A percentile compares a stretch with the other conserved stretches of the same genome.
These are phyloP conservation scores for Gentiana dahurica DNA, from an alignment of 257 asterid species.

Conservation along the genomic window DNA sequence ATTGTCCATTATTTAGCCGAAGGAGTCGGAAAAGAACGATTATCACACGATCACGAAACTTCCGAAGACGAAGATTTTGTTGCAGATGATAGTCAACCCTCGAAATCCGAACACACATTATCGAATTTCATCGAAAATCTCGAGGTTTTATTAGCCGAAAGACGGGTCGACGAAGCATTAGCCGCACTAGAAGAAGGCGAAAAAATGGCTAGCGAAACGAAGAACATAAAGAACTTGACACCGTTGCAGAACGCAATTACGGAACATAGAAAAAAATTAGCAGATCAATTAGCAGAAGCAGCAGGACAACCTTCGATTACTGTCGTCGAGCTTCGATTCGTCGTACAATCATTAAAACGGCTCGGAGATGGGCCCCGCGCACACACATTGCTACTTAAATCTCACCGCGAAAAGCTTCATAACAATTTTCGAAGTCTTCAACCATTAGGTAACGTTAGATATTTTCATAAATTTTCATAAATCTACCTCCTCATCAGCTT, in stretches of 20 bases:
- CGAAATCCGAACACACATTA: conserved; percentile 53
- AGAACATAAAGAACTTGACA: conserved; percentile 15
- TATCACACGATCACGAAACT: conserved; percentile 30
- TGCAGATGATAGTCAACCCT: conserved; percentile 28
- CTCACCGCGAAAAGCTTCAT: conserved; percentile 58
- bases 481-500: too few relatives aligned
- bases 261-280: conserved; percentile 56
- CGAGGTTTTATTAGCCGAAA: conserved; percentile 73
- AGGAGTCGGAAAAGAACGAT: conserved; percentile 51
- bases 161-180: conserved; percentile 67
- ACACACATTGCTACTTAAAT: conserved; percentile 58
- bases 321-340: conserved; percentile 58
- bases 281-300: conserved; percentile 68
- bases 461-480: too few relatives aligned
- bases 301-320: conserved; percentile 60
- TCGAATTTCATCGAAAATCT: conserved; percentile 49
- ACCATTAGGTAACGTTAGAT: conserved; percentile 20
- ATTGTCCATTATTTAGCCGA: conserved; percentile 61
- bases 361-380: conserved; percentile 92
- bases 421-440: conserved; percentile 38
- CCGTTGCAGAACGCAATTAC: conserved; percentile 39
- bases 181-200: conserved; percentile 69
- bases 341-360: conserved; percentile 59
- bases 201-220: conserved; percentile 29
- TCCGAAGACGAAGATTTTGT: conserved; percentile 26